These are phyloP conservation scores for Hypoxylon sp. DNA, from an alignment of 2,329 filamentous ascomycete genomes.

Conservation along the genomic window DNA sequence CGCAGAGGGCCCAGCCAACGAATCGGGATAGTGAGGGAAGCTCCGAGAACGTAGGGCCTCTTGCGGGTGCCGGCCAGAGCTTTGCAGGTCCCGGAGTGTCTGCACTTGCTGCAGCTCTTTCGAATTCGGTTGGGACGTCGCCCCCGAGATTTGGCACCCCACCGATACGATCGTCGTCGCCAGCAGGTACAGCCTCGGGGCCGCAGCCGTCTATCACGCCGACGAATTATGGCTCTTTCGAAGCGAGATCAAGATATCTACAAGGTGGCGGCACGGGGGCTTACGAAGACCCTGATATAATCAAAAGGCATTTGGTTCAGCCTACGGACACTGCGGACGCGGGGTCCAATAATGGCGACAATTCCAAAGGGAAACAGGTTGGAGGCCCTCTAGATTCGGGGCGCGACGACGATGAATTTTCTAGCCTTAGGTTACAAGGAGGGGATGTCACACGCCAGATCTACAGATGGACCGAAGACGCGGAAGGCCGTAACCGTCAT, in stretches of 20 bases:
- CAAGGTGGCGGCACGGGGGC: constrained; percentile 66
- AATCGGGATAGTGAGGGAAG: constrained; percentile 57
- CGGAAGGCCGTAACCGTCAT: constrained; percentile 75
- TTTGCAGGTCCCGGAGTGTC: constrained; percentile 84
- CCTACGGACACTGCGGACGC: constrained; percentile 65
- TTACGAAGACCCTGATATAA: constrained; percentile 90
- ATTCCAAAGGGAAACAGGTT: constrained; percentile 67
- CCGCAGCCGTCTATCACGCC: constrained; percentile 65
- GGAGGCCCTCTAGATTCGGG: constrained; percentile 53
- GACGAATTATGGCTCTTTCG: constrained; percentile 88
- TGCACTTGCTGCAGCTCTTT: constrained; percentile 88
- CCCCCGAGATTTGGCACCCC: constrained; percentile 78
- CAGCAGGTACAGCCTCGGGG: constrained; percentile 61
- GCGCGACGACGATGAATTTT: constrained; percentile 83
- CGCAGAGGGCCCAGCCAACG: constrained; percentile 63
- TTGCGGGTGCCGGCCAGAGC: constrained; percentile 74
- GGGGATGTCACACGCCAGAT: constrained; percentile 95
- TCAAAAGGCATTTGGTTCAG: constrained; percentile 88
- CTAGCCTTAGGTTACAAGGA: constrained; percentile 90
- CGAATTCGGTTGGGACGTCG: constrained; percentile 76
- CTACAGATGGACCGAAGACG: constrained; percentile 95
- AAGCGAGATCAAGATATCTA: constrained; percentile 69
- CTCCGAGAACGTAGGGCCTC: constrained; percentile 68
- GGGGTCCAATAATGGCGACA: constrained; percentile 54
- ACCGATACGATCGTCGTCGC: constrained; percentile 70